Conservation (phyloP, 139 green algal species). For the Desmodesmus armatus region DNA sequence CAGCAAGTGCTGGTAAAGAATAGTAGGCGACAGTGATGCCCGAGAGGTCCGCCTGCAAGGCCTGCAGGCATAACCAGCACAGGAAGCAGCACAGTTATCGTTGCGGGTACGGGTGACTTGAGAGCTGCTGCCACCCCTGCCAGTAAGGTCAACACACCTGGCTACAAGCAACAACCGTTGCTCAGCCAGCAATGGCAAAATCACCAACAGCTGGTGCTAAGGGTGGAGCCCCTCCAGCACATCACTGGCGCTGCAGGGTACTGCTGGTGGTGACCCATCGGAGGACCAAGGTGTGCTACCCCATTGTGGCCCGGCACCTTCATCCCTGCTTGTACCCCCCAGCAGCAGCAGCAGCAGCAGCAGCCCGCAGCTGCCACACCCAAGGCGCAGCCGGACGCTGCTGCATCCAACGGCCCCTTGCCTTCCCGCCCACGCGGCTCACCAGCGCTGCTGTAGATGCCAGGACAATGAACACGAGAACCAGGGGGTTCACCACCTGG, state of each 20-base stretch:
- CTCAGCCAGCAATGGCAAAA: too few species aligned
- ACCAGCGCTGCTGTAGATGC: conserved; percentile 49
- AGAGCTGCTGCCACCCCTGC: too few species aligned
- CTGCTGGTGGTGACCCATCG: too few species aligned
- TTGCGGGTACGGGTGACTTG: too few species aligned
- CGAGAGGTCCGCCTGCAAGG: conserved; percentile 32
- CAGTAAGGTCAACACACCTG: too few species aligned
- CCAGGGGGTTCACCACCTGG: conserved; percentile 49
- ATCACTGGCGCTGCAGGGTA: not conserved
- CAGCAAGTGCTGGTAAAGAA: conserved; percentile 36
- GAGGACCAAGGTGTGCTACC: too few species aligned
- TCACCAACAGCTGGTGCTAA: too few species aligned
- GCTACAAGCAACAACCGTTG: too few species aligned
- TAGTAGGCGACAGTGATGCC: conserved; percentile 40
- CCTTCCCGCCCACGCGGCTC: not conserved
- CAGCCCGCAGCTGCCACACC: not conserved
- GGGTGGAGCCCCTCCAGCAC: too few species aligned
- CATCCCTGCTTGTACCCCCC: not conserved
- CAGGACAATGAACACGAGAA: conserved; percentile 47
- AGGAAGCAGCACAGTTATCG: conserved; percentile 4
- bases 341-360: too few species aligned
- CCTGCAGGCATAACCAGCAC: conserved; percentile 28
- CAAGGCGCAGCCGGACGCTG: too few species aligned
- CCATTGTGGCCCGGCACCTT: too few species aligned
- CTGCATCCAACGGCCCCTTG: not conserved